Conservation (phyloP, 2,329 filamentous ascomycete genomes). For the Scedosporium minutisporum region DNA sequence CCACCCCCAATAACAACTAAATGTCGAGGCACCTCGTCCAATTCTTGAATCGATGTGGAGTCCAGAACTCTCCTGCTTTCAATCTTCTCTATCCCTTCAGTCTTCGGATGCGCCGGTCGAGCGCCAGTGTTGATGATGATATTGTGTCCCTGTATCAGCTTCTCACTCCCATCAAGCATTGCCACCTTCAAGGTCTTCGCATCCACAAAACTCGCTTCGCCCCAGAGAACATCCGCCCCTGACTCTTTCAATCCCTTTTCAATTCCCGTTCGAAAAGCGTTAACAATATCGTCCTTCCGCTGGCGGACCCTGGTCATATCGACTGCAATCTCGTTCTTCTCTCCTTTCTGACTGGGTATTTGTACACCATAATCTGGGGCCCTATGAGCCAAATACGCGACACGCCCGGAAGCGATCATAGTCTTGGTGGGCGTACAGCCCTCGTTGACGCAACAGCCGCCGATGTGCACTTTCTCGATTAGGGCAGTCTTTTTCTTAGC, state of each 20-base stretch:
- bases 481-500: too few species aligned
- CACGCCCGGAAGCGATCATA: constrained; percentile 41
- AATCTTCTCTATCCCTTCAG: too few species aligned
- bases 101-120: too few species aligned
- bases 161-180: too few species aligned
- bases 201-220: constrained; percentile 20
- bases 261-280: constrained; percentile 36
- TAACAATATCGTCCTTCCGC: constrained; percentile 43
- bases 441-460: constrained; percentile 45
- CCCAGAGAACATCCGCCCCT: constrained; percentile 12
- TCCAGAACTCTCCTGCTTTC: too few species aligned
- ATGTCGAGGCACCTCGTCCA: too few species aligned
- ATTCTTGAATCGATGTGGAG: too few species aligned
- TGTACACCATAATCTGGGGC: constrained; percentile 34
- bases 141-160: too few species aligned
- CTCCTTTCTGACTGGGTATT: constrained; percentile 10
- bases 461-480: constrained; percentile 20
- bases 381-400: constrained; percentile 31
- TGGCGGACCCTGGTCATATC: constrained; percentile 40
- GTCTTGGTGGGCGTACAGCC: constrained; percentile 50
- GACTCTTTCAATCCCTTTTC: constrained; percentile 29
- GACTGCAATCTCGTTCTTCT: constrained; percentile 18
- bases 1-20: too few species aligned
- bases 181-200: too few species aligned
- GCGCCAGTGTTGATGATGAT: too few species aligned